Evolutionary conservation across 768 basidiomycete genomes (phyloP).

Genomic region (Xerocomellus dryophilus): DNA sequence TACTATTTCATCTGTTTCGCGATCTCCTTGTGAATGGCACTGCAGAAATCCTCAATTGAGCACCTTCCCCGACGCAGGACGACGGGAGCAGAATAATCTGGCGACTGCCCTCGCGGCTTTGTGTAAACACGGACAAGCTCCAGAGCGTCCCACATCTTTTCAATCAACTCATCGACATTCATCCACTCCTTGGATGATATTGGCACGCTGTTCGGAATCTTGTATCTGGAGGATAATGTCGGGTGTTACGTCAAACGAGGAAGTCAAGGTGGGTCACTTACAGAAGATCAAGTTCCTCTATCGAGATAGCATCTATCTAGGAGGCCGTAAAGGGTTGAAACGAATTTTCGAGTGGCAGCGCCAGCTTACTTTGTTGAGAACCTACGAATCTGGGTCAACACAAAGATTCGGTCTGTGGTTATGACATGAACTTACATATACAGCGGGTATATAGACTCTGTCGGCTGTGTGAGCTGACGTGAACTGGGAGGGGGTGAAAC

Average conservation of each 20-base stretch:
- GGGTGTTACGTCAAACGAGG: neutral
- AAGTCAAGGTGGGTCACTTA: slow-evolving; percentile 35
- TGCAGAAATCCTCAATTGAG: slow-evolving; percentile 87
- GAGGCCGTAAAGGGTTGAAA: slow-evolving; percentile 1
- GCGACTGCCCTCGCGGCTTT: slow-evolving; percentile 85
- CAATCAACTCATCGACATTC: slow-evolving; percentile 91
- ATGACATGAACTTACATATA: slow-evolving; percentile 61
- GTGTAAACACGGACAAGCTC: slow-evolving; percentile 96
- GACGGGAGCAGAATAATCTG: slow-evolving; percentile 90
- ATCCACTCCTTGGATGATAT: slow-evolving; percentile 93
- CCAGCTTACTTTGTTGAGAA: slow-evolving; percentile 72
- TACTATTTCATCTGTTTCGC: slow-evolving; percentile 97
- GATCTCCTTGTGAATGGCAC: slow-evolving; percentile 93
- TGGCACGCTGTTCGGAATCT: slow-evolving; percentile 94
- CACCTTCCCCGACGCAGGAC: slow-evolving; percentile 67
- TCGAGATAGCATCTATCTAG: slow-evolving; percentile 97
- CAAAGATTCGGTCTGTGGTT: neutral
- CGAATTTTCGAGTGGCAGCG: neutral
- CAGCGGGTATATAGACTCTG: slow-evolving; percentile 89
- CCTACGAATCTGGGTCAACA: slow-evolving; percentile 37
- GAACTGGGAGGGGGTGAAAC: neutral
- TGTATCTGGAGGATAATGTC: slow-evolving; percentile 50
- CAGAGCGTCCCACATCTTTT: slow-evolving; percentile 91
- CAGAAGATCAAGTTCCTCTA: slow-evolving; percentile 94
- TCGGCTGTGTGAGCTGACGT: slow-evolving; percentile 1